phyloP scores from a whole-genome alignment of 805 yeast species.

The Brettanomyces nanus region DNA sequence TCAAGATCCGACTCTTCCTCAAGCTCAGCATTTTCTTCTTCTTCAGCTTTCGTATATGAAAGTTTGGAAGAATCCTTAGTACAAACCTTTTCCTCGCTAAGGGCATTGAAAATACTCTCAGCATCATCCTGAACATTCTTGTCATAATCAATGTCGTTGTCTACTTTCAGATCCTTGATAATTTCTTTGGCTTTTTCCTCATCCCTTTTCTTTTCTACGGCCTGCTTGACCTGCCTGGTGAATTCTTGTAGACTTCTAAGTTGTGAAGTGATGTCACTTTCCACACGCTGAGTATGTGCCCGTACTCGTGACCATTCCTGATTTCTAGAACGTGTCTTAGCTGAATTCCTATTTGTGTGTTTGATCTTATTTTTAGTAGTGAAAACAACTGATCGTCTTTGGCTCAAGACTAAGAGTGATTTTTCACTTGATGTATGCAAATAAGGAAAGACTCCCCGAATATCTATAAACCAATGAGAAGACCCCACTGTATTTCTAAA shows the following conservation, averaged over 20 bases:
- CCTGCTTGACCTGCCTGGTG: conserved; percentile 21
- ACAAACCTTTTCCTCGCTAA: conserved; percentile 9
- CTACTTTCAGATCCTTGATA: conserved; percentile 14
- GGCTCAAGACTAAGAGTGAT: no score
- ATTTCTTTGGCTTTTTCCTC: conserved; percentile 9
- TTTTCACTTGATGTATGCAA: no score
- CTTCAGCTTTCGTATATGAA: background rate
- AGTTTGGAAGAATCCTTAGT: conserved; percentile 5
- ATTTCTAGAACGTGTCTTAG: conserved; percentile 20
- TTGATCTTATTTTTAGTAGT: background rate
- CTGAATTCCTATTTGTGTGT: conserved; percentile 9
- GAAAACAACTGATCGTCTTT: background rate
- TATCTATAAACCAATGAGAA: no score
- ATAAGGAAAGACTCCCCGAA: no score
- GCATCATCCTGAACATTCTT: conserved; percentile 19
- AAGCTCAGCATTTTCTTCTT: background rate
- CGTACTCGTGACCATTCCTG: no score
- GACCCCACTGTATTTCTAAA: no score
- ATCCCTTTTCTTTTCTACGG: background rate
- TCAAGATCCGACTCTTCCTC: conserved; percentile 4
- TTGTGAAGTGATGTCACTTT: conserved; percentile 17
- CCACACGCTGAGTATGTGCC: no score
- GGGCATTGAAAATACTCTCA: conserved; percentile 20
- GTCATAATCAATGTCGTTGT: conserved; percentile 11
- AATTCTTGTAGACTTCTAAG: conserved; percentile 22